Conservation (phyloP, 1,284 basidiomycete genomes). For the Fistulina hepatica region DNA sequence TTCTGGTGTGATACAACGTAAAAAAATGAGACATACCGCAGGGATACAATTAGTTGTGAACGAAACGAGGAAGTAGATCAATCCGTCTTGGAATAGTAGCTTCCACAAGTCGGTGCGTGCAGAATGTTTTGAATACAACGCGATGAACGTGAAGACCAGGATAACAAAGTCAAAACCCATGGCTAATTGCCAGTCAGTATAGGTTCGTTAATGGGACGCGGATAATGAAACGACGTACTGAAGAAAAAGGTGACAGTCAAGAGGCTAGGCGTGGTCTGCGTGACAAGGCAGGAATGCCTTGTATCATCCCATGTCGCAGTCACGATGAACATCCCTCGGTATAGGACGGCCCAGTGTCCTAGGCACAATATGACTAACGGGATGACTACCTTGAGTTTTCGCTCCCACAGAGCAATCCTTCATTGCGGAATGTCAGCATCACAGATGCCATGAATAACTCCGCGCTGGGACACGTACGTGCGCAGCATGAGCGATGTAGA, state of each 20-base stretch:
- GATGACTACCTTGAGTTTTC: constrained; percentile 36
- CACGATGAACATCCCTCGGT: constrained; percentile 59
- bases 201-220: constrained; percentile 1
- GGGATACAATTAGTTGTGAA: not conserved
- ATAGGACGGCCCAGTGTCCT: constrained; percentile 55
- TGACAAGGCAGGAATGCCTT: constrained; percentile 35
- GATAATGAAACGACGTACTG: constrained; percentile 33
- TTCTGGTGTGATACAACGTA: too few relatives aligned
- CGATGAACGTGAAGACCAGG: constrained; percentile 40
- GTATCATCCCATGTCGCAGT: constrained; percentile 38
- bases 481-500: constrained; percentile 62
- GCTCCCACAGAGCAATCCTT: constrained; percentile 63
- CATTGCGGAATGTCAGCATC: constrained; percentile 5
- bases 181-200: constrained; percentile 27
- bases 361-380: constrained; percentile 43
- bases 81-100: constrained; percentile 59
- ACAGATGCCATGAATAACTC: not conserved
- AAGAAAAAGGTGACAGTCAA: constrained; percentile 58
- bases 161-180: constrained; percentile 59
- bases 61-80: constrained; percentile 44
- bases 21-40: constrained; percentile 12
- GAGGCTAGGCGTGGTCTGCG: constrained; percentile 39
- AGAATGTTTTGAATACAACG: constrained; percentile 39
- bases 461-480: constrained; percentile 33
- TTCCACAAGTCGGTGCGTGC: constrained; percentile 45